Percentiles rank a stretch among this genome's conserved stretches.
These are phyloP conservation scores for Phytopythium helicoides DNA, from an alignment of 352 stramenopile genomes.

Conservation along the genomic window DNA sequence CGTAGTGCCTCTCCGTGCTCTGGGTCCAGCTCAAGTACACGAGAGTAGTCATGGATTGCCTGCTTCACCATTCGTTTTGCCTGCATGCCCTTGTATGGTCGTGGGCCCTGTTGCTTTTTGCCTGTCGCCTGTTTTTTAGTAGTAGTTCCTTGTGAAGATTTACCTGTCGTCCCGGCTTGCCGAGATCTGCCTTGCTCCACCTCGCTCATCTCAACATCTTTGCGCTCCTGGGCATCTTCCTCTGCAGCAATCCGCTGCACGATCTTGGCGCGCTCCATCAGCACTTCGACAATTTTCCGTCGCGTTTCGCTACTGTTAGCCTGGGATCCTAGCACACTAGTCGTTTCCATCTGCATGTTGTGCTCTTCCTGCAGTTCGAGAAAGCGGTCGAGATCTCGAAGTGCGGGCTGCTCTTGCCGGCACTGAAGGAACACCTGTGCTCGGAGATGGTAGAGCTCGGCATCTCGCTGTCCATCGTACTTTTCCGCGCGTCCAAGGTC, in stretches of 20 bases:
- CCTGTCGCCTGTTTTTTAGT: not conserved
- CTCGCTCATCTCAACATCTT: conserved; percentile 43
- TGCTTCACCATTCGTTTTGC: conserved; percentile 38
- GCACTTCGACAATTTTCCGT: conserved; percentile 44
- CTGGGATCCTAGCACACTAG: not conserved
- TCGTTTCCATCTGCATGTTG: conserved; percentile 21
- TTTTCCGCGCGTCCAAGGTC: conserved; percentile 50
- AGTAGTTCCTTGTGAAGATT: conserved; percentile 3
- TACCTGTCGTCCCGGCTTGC: not conserved
- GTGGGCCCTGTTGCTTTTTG: conserved; percentile 1
- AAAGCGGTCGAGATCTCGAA: conserved; percentile 64
- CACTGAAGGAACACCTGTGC: conserved; percentile 48
- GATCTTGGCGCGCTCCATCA: conserved; percentile 58
- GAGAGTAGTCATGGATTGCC: conserved; percentile 65
- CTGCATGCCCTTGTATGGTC: conserved; percentile 28
- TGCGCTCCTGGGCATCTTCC: conserved; percentile 38
- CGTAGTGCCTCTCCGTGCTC: conserved; percentile 41
- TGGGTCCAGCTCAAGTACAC: conserved; percentile 42
- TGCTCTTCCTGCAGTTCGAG: conserved; percentile 63
- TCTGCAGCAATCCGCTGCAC: conserved; percentile 49
- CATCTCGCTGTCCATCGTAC: conserved; percentile 43
- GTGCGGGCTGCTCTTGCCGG: conserved; percentile 38
- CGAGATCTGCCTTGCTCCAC: conserved; percentile 39
- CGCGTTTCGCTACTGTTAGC: conserved; percentile 10
- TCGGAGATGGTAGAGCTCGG: conserved; percentile 60